A percentile compares a stretch with the other conserved stretches of the same genome.
phyloP scores from a whole-genome alignment of 345 rosid species.

The Cardiospermum halicacabum region DNA sequence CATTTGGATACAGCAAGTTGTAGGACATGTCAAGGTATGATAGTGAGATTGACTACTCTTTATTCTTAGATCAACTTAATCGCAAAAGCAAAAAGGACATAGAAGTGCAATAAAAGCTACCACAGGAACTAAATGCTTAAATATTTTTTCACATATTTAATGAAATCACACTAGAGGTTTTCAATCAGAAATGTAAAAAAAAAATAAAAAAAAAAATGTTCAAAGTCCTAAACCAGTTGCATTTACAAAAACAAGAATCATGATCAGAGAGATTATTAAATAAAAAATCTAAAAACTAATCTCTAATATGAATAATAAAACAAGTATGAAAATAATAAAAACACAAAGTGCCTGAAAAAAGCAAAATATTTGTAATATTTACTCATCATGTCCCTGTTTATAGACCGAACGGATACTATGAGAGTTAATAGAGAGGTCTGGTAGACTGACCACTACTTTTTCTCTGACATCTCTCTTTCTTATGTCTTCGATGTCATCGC shows the following conservation, averaged over 20 bases:
- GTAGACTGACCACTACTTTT: constrained; percentile 59
- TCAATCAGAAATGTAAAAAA: too few species aligned
- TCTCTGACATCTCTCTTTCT: constrained; percentile 64
- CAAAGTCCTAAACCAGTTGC: background rate
- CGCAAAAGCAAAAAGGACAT: background rate
- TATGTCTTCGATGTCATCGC: constrained; percentile 35
- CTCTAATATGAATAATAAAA: too few species aligned
- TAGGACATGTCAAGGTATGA: background rate
- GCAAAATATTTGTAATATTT: background rate
- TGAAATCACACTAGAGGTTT: background rate
- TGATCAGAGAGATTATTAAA: too few species aligned
- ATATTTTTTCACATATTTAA: background rate
- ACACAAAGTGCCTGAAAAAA: background rate
- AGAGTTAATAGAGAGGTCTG: constrained; percentile 17
- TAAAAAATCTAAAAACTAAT: background rate
- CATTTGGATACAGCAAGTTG: constrained; percentile 7
- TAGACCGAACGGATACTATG: background rate
- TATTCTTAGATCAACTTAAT: constrained; percentile 2
- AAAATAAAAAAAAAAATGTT: too few species aligned
- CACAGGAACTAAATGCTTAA: background rate
- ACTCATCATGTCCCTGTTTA: background rate
- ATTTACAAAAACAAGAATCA: background rate
- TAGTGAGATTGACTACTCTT: background rate
- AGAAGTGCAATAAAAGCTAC: background rate
- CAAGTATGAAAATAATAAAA: background rate